Evolutionary conservation across 2,329 filamentous ascomycete genomes (phyloP), one percentile per base, ranked within the genome.

Genomic region (Verticillium isaacii): DNA sequence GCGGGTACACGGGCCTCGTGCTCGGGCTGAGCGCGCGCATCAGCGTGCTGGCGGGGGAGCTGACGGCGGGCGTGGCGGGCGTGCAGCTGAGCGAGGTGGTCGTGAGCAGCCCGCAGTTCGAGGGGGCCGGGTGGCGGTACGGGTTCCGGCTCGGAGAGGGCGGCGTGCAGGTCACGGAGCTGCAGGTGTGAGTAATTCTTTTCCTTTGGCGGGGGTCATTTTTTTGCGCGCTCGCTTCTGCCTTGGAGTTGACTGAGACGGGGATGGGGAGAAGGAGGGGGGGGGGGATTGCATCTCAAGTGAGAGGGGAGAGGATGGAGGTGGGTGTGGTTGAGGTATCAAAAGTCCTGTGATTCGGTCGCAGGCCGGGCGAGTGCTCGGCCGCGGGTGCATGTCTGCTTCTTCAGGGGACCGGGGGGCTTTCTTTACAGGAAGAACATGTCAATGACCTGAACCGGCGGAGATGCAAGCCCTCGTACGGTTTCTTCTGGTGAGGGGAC

Each of bases 101-200:
- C 60, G 94, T 99, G 59, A 86, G 88, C 67, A 97, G 93, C 70
- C 95, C 95, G 58, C 95, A 99, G 77, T 99, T 99, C 74, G 78
- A 86, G 54, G 87, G 91, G 68, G 93, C 93, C 3, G 83, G 89
- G 67, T 99, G 95, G 95, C 86, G 90, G 64, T 98, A 97, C 78
- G 87, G 89, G 17, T 91, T 94, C 72, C 85, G 89, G 65, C 79
- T 89, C 63, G 84, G 85, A 55, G 85, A 88, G 63, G 91, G 90
- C n/a, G 93, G 92, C 55, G 89, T 96, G 66, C 85, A 87, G 66
- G 89, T 96, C 60, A 91, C 89, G 25, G 92, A 96, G 77, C 80
- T 93, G 71, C 85, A 88, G 73, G 83, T 85, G 91, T 94, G 82
- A 85, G 89, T 29, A 87, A 19, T 62, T 62, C 23, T 65, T 14